phyloP scores from a whole-genome alignment of 1,284 basidiomycete genomes.

The Hortiboletus rubellus region DNA sequence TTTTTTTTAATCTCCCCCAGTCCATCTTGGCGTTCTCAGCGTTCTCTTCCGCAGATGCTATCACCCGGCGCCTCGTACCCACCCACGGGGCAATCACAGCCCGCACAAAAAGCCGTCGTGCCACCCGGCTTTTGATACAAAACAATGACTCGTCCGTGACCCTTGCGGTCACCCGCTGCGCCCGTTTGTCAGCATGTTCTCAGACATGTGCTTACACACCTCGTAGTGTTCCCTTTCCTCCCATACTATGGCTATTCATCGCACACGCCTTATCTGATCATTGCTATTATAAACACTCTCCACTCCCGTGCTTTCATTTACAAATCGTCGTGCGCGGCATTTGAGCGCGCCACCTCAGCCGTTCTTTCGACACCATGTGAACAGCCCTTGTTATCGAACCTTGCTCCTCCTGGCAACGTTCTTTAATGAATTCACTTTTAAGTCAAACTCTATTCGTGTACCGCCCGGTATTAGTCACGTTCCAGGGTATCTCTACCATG shows the following conservation, averaged over 20 bases:
- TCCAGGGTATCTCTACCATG: conserved; percentile 1
- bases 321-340: conserved; percentile 21
- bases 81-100: conserved; percentile 41
- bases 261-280: conserved; percentile 26
- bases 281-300: conserved; percentile 34
- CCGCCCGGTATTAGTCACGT: conserved; percentile 17
- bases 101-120: conserved; percentile 64
- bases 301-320: conserved; percentile 18
- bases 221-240: conserved; percentile 14
- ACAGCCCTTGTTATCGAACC: not conserved
- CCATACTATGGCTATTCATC: conserved; percentile 10
- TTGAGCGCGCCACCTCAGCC: conserved; percentile 23
- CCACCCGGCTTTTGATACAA: conserved; percentile 68
- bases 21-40: conserved; percentile 3
- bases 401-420: conserved; percentile 31
- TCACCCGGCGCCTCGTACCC: conserved; percentile 40
- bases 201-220: conserved; percentile 6
- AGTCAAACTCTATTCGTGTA: conserved; percentile 29
- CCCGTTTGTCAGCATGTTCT: no score
- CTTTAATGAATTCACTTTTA: conserved; percentile 20
- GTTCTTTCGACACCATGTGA: conserved; percentile 24
- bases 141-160: not conserved
- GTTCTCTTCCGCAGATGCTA: conserved; percentile 55
- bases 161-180: not conserved
- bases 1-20: conserved; percentile 30